A percentile compares a stretch with the other conserved stretches of the same genome.
Conservation (phyloP, 306 rosid genomes). For the Corylus americana region DNA sequence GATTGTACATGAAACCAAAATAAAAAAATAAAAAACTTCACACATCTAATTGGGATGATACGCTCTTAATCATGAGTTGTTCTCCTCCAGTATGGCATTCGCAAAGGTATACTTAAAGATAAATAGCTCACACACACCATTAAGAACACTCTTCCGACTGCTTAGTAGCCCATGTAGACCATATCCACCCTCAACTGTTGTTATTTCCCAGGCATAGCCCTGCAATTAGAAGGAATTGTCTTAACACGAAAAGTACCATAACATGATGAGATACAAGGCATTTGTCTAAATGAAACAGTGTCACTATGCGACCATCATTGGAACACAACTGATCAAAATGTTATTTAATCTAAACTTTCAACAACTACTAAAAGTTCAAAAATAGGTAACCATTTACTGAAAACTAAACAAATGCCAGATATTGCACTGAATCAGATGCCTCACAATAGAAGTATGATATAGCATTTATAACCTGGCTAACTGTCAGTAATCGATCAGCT, state of each 20-base stretch:
- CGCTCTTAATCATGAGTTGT: constrained; percentile 4
- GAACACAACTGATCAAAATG: constrained; percentile 3
- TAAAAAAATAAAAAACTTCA: neutral
- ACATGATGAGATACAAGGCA: constrained; percentile 13
- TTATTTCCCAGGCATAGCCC: constrained; percentile 94
- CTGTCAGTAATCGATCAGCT: constrained; percentile 81
- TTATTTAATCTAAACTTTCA: constrained; percentile 4
- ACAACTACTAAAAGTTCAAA: constrained; percentile 1
- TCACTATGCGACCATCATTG: constrained; percentile 2
- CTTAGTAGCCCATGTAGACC: constrained; percentile 66
- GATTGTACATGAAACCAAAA: neutral
- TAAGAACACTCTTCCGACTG: constrained; percentile 66
- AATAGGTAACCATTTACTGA: neutral
- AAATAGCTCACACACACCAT: constrained; percentile 40
- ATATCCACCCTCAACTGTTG: constrained; percentile 75
- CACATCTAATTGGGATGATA: constrained; percentile 1
- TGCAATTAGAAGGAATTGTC: constrained; percentile 32
- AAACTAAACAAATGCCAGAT: constrained; percentile 9
- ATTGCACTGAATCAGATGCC: constrained; percentile 23
- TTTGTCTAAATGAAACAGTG: constrained; percentile 12
- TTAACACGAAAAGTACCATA: constrained; percentile 16
- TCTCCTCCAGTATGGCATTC: constrained; percentile 11
- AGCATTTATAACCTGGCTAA: constrained; percentile 65
- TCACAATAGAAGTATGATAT: constrained; percentile 23
- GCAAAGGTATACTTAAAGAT: constrained; percentile 18